Evolutionary conservation across 257 asterid species (phyloP).

Genomic region (Solanum stenotomum): DNA sequence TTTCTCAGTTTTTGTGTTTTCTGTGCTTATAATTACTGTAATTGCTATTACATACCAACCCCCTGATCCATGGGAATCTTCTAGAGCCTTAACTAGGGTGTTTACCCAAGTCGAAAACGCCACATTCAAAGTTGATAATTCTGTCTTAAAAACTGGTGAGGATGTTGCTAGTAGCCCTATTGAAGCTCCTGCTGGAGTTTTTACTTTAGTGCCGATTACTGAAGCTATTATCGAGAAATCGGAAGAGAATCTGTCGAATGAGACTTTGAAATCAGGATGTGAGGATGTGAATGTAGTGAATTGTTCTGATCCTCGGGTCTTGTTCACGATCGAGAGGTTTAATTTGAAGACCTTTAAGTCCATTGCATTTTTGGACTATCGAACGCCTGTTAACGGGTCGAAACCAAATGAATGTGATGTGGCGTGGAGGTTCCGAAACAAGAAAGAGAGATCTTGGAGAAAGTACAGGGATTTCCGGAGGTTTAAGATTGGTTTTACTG

Average conservation of each 20-base stretch:
- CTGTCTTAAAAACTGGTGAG: conserved; percentile 92
- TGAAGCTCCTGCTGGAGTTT: conserved; percentile 23
- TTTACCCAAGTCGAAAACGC: conserved; percentile 80
- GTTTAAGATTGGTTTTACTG: conserved; percentile 58
- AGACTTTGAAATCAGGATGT: conserved; percentile 49
- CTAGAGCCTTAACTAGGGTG: conserved; percentile 78
- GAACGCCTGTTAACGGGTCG: conserved; percentile 73
- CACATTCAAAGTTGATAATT: conserved; percentile 67
- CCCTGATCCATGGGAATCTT: conserved; percentile 99
- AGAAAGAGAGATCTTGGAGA: conserved; percentile 88
- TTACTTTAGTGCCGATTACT: conserved; percentile 27
- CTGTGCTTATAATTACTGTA: conserved; percentile 75
- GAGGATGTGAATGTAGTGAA: conserved; percentile 48
- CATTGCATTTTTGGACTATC: conserved; percentile 62
- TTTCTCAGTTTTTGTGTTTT: conserved; percentile 87
- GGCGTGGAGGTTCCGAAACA: conserved; percentile 87
- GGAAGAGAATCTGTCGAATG: conserved; percentile 35
- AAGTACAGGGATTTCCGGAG: conserved; percentile 92
- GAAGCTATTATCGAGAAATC: conserved; percentile 57
- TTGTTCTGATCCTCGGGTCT: conserved; percentile 75
- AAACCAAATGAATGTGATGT: conserved; percentile 80
- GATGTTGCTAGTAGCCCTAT: conserved; percentile 51
- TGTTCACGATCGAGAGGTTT: conserved; percentile 61
- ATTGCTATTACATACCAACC: conserved; percentile 96
- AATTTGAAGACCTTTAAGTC: conserved; percentile 68